phyloP scores from a whole-genome alignment of 2,329 filamentous ascomycete genomes.

The Cytospora mali region DNA sequence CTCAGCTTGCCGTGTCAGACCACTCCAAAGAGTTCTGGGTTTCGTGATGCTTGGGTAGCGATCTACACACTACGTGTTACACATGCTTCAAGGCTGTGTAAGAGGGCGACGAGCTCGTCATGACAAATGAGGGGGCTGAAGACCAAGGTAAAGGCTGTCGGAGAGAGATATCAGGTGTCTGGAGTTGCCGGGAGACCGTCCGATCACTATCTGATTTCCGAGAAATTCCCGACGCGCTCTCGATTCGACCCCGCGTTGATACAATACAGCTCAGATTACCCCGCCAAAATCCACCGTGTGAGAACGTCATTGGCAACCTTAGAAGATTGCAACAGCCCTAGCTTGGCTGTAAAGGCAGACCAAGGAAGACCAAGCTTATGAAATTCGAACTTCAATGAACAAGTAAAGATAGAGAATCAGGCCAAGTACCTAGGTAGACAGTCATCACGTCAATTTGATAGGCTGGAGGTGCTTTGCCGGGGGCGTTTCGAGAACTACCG shows the following conservation, averaged over 20 bases:
- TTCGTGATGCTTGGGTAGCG: not conserved
- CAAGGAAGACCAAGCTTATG: not conserved
- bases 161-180: not conserved
- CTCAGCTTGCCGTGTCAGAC: no score
- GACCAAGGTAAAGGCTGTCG: no score
- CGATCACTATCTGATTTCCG: not conserved
- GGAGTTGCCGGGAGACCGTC: not conserved
- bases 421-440: not conserved
- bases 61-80: no score
- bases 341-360: not conserved
- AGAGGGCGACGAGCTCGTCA: not conserved
- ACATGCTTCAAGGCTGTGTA: no score
- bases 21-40: no score
- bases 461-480: slow-evolving; percentile 10
- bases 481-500: slow-evolving; percentile 7
- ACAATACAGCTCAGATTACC: not conserved
- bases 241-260: not conserved
- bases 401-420: not conserved
- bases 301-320: not conserved
- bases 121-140: not conserved
- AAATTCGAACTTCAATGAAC: not conserved
- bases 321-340: not conserved
- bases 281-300: not conserved
- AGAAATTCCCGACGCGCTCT: not conserved
- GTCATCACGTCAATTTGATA: not conserved